phyloP scores from a whole-genome alignment of 805 yeast species.

The Wickerhamiella qilinensis region DNA sequence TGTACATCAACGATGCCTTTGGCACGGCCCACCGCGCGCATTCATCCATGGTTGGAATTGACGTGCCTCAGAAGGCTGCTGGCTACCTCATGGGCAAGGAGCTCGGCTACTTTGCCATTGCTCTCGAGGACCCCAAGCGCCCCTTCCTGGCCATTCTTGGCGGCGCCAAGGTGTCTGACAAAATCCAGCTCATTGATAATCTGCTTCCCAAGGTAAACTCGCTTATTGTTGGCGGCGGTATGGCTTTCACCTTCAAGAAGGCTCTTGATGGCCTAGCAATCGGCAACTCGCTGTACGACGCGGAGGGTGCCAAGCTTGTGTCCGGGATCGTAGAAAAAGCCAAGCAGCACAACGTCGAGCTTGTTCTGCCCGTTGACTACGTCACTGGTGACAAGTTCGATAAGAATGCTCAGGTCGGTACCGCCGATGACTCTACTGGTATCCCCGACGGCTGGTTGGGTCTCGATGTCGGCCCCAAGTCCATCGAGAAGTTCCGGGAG shows the following conservation, averaged over 20 bases:
- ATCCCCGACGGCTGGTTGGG: conserved; percentile 94
- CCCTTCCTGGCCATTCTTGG: conserved; percentile 98
- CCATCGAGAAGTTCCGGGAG: conserved; percentile 59
- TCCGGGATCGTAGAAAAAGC: conserved; percentile 89
- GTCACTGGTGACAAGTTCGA: conserved; percentile 90
- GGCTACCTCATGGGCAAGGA: conserved; percentile 98
- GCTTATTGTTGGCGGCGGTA: conserved; percentile 97
- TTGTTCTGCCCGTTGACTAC: conserved; percentile 89
- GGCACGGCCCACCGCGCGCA: conserved; percentile 99
- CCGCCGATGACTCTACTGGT: conserved; percentile 80
- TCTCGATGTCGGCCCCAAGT: conserved; percentile 87
- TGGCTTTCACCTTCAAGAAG: conserved; percentile 99
- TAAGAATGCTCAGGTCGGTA: conserved; percentile 73
- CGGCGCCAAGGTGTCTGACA: conserved; percentile 98
- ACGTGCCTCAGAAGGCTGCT: conserved; percentile 89
- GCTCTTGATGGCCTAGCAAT: conserved; percentile 69
- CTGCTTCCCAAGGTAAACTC: conserved; percentile 82
- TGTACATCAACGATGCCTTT: conserved; percentile 92
- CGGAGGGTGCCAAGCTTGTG: conserved; percentile 90
- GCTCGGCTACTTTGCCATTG: conserved; percentile 93
- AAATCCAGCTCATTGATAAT: conserved; percentile 95
- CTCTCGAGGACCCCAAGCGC: conserved; percentile 93
- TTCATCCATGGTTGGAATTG: conserved; percentile 97
- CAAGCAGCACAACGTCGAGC: conserved; percentile 84
- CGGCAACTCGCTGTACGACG: conserved; percentile 86